These are phyloP conservation scores for Carex cristatella DNA, from an alignment of 176 grass and related monocot species.

Conservation along the genomic window DNA sequence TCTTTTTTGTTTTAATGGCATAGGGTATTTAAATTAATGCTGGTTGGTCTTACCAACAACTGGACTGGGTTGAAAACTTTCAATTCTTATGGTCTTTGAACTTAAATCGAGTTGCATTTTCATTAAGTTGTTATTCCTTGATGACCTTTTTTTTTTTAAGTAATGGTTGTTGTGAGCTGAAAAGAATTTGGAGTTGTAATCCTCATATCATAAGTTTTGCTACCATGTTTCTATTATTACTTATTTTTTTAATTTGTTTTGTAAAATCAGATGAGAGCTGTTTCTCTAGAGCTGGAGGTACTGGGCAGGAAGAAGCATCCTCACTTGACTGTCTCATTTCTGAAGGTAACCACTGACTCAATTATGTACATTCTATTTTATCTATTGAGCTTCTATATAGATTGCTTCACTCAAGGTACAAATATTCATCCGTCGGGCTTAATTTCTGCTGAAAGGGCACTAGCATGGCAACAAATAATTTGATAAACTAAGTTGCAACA, in stretches of 20 bases:
- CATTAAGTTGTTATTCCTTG: neutral
- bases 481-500: neutral
- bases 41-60: neutral
- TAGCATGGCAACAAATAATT: neutral
- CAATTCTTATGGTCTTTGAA: neutral
- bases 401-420: conserved; percentile 10
- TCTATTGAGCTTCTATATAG: conserved; percentile 8
- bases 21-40: neutral
- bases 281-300: conserved; percentile 83
- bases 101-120: neutral
- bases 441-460: neutral
- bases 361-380: conserved; percentile 21
- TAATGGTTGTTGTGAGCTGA: conserved; percentile 2
- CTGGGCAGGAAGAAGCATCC: conserved; percentile 88
- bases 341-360: conserved; percentile 55
- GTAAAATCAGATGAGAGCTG: conserved; percentile 55
- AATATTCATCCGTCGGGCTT: neutral
- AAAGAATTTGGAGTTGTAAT: neutral
- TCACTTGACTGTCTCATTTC: conserved; percentile 85
- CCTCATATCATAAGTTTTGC: neutral
- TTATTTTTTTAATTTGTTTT: conserved; percentile 3
- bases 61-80: neutral
- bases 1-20: conserved; percentile 15
- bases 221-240: neutral
- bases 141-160: neutral